Evolutionary conservation across 164 flowering plant species (phyloP).

Genomic region (Umbellularia californica): DNA sequence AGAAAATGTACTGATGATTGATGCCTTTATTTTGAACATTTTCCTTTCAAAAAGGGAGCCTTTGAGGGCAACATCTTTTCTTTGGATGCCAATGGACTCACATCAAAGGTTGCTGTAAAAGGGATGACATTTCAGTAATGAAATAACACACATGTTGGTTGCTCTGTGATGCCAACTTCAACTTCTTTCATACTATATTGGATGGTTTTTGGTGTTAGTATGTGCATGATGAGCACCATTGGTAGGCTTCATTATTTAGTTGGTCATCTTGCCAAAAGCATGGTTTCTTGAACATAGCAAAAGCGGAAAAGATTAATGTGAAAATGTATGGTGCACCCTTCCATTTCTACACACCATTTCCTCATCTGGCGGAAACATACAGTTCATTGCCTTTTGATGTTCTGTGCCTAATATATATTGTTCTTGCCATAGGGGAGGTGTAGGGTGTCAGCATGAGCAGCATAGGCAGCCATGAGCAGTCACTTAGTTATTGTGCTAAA

Average conservation of each 20-base stretch:
- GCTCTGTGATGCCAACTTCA: too few species aligned
- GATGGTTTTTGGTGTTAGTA: too few species aligned
- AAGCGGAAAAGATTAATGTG: neutral
- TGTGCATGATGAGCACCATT: too few species aligned
- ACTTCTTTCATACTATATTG: too few species aligned
- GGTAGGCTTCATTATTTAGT: too few species aligned
- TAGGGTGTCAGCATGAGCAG: too few species aligned
- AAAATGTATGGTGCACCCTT: neutral
- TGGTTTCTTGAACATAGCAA: neutral
- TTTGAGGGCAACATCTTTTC: constrained; percentile 6
- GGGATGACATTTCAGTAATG: constrained; percentile 15
- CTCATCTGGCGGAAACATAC: too few species aligned
- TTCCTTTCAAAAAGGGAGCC: constrained; percentile 16
- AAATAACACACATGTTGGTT: neutral
- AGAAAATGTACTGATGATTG: neutral
- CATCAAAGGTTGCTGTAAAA: neutral
- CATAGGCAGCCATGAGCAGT: too few species aligned
- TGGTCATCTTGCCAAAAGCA: too few species aligned
- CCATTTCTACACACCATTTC: too few species aligned
- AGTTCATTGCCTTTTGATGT: neutral
- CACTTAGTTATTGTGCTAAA: too few species aligned
- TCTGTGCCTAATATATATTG: neutral
- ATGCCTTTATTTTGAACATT: neutral
- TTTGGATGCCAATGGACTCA: constrained; percentile 20
- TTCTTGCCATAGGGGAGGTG: neutral